phyloP scores from a whole-genome alignment of 208 protist genomes.

The Leishmania mexicana region DNA sequence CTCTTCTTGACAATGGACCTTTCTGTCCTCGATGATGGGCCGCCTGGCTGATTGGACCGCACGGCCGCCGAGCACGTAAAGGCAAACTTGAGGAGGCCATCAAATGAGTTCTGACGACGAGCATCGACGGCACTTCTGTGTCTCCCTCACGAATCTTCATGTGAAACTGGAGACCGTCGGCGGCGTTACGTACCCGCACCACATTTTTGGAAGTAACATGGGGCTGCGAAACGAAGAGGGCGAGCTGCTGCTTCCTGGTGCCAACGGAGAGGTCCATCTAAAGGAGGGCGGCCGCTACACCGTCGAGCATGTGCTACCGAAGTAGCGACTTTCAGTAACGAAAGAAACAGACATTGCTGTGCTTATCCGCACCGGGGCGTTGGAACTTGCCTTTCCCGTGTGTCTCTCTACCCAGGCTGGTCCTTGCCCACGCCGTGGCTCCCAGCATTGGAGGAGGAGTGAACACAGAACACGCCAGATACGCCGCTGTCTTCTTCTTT shows the following conservation, averaged over 20 bases:
- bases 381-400: no score
- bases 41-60: not conserved
- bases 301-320: slow-evolving; percentile 30
- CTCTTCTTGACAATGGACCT: no score
- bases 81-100: not conserved
- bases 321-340: not conserved
- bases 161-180: slow-evolving; percentile 46
- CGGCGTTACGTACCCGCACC: slow-evolving; percentile 65
- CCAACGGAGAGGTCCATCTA: slow-evolving; percentile 55
- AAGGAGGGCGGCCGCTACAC: slow-evolving; percentile 30
- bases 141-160: slow-evolving; percentile 35
- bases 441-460: not conserved
- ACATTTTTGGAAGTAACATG: slow-evolving; percentile 56
- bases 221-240: slow-evolving; percentile 37
- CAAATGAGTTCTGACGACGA: not conserved
- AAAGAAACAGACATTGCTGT: not conserved
- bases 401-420: not conserved
- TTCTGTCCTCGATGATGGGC: not conserved
- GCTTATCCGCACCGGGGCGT: no score
- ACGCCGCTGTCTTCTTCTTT: not conserved
- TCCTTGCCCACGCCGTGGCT: not conserved
- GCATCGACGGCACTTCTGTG: slow-evolving; percentile 10
- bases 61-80: not conserved
- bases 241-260: slow-evolving; percentile 48
- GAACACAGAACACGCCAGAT: no score